A percentile compares a stretch with the other conserved stretches of the same genome.
Evolutionary conservation across 139 green algal genomes (phyloP).

Genomic region (Chlorella sp.): DNA sequence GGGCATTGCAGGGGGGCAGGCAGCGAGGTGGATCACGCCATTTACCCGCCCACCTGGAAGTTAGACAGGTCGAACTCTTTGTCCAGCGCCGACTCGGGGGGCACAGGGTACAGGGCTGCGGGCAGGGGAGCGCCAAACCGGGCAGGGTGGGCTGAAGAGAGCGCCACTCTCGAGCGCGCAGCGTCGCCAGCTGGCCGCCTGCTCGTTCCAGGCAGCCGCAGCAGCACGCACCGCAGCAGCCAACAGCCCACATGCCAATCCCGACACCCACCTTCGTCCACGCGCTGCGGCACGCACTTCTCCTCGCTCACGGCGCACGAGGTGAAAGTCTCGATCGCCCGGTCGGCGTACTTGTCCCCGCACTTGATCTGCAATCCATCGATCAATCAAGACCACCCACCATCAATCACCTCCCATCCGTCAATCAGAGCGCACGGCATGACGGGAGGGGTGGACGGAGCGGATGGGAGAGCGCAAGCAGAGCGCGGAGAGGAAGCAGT

Average conservation of each 20-base stretch:
- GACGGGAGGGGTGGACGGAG: neutral
- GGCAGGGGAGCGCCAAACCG: slow-evolving; percentile 9
- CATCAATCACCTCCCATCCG: no score
- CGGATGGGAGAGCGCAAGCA: no score
- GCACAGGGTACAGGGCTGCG: slow-evolving; percentile 48
- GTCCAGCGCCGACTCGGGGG: slow-evolving; percentile 48
- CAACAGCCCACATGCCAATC: neutral
- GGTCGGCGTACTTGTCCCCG: slow-evolving; percentile 79
- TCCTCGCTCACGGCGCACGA: slow-evolving; percentile 84
- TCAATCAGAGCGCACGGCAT: no score
- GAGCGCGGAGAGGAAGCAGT: no score
- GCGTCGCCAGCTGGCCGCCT: no score
- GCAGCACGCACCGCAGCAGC: neutral
- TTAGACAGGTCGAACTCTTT: slow-evolving; percentile 65
- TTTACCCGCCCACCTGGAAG: slow-evolving; percentile 59
- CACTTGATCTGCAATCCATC: slow-evolving; percentile 72
- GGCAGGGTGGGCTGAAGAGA: no score
- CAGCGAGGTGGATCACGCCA: no score
- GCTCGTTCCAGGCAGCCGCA: neutral
- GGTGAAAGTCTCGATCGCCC: slow-evolving; percentile 80
- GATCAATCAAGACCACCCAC: no score
- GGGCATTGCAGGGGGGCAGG: no score
- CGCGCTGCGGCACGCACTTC: slow-evolving; percentile 84
- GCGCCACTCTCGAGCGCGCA: no score
- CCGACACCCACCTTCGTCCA: slow-evolving; percentile 47